A percentile compares a stretch with the other conserved stretches of the same genome.
phyloP scores from a whole-genome alignment of 139 green algal species.

The Chlorella sp. region DNA sequence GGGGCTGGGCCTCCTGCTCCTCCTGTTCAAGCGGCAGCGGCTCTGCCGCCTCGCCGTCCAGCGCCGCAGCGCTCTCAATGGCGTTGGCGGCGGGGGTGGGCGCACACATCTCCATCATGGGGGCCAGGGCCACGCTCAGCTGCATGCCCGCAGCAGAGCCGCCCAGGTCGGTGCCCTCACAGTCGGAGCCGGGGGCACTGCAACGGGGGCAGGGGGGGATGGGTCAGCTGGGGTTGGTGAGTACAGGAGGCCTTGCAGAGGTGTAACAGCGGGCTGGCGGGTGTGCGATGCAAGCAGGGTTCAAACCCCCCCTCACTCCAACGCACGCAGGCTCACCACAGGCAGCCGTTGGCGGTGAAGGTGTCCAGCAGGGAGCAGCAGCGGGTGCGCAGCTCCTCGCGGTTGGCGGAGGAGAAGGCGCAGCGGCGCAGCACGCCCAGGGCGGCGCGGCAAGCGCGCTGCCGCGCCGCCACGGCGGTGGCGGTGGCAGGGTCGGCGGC shows the following conservation, averaged over 20 bases:
- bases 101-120: conserved; percentile 5
- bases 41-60: neutral
- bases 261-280: too few species aligned
- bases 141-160: neutral
- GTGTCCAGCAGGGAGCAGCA: conserved; percentile 23
- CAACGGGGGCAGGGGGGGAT: neutral
- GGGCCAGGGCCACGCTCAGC: conserved; percentile 4
- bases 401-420: neutral
- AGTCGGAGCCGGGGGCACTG: neutral
- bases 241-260: neutral
- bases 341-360: conserved; percentile 24
- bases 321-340: neutral
- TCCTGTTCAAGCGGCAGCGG: neutral
- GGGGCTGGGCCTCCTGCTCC: too few species aligned
- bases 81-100: neutral
- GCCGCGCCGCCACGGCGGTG: too few species aligned
- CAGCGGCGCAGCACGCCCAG: conserved; percentile 12
- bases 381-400: neutral
- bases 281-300: neutral
- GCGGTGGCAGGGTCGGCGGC: too few species aligned
- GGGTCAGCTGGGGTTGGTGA: neutral
- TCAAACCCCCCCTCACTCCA: neutral
- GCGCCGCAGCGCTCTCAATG: neutral
- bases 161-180: too few species aligned
- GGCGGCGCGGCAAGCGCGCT: conserved; percentile 12